phyloP scores from a whole-genome alignment of 805 yeast genomes.

The Candida rishiriensis region DNA sequence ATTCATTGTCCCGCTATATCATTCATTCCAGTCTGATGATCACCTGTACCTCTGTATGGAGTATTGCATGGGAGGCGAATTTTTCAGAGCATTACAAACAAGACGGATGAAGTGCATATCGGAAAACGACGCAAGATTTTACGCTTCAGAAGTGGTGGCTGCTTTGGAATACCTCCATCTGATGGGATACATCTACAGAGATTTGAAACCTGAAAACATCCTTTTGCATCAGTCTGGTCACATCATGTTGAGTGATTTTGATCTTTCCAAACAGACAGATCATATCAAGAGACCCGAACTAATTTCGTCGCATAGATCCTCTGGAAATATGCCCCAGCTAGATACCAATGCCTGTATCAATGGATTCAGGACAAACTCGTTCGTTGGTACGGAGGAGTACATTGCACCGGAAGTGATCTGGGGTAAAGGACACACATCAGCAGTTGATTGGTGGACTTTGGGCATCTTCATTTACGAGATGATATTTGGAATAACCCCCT shows the following conservation, averaged over 20 bases:
- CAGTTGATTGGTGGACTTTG: slow-evolving; percentile 99
- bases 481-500: slow-evolving; percentile 95
- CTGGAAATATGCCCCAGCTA: slow-evolving; percentile 52
- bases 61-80: slow-evolving; percentile 99
- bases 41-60: slow-evolving; percentile 94
- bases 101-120: slow-evolving; percentile 78
- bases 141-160: slow-evolving; percentile 95
- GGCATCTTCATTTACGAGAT: slow-evolving; percentile 92
- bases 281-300: slow-evolving; percentile 74
- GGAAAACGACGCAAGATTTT: slow-evolving; percentile 87
- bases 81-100: slow-evolving; percentile 92
- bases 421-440: slow-evolving; percentile 96
- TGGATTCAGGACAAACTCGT: slow-evolving; percentile 94
- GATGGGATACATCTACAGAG: slow-evolving; percentile 96
- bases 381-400: slow-evolving; percentile 98
- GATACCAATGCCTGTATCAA: slow-evolving; percentile 95
- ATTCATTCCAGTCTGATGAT: slow-evolving; percentile 93
- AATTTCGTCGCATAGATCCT: slow-evolving; percentile 32
- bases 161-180: slow-evolving; percentile 93
- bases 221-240: slow-evolving; percentile 95
- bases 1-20: slow-evolving; percentile 92
- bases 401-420: slow-evolving; percentile 97
- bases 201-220: slow-evolving; percentile 94
- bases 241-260: slow-evolving; percentile 96
- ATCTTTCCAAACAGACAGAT: slow-evolving; percentile 83